Evolutionary conservation across 768 basidiomycete species (phyloP).

Genomic region (Termitomyces sp.): DNA sequence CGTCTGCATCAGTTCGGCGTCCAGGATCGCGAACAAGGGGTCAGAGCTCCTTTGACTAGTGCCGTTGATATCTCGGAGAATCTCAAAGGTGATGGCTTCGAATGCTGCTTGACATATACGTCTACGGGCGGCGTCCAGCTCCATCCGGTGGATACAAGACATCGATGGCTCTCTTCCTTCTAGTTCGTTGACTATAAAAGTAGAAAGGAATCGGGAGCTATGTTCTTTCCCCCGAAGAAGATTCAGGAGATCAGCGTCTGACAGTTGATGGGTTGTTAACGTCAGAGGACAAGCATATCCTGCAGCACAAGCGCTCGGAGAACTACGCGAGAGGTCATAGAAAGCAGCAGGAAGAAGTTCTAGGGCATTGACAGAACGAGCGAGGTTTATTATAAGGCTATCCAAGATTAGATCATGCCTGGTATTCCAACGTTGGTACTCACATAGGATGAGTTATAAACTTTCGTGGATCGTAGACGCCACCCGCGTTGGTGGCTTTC

Average conservation of each 20-base stretch:
- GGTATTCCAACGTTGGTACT: constrained; percentile 19
- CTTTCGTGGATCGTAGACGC: constrained; percentile 53
- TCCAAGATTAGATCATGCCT: constrained; percentile 8
- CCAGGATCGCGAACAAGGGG: constrained; percentile 66
- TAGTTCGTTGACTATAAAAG: constrained; percentile 71
- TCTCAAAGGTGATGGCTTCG: constrained; percentile 71
- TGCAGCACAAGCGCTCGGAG: constrained; percentile 56
- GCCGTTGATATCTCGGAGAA: constrained; percentile 71
- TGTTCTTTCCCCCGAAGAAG: constrained; percentile 71
- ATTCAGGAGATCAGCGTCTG: constrained; percentile 52
- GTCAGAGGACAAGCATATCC: constrained; percentile 42
- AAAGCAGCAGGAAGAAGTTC: constrained; percentile 72
- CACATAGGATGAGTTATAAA: constrained; percentile 68
- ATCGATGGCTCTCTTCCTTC: constrained; percentile 57
- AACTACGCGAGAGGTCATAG: constrained; percentile 73
- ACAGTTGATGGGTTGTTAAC: constrained; percentile 35
- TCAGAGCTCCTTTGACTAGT: constrained; percentile 64
- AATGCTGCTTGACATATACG: constrained; percentile 69
- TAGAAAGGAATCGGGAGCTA: constrained; percentile 69
- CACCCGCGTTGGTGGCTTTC: constrained; percentile 44
- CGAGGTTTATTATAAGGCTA: constrained; percentile 67
- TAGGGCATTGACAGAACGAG: constrained; percentile 48
- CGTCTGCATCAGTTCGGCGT: constrained; percentile 64
- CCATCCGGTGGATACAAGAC: constrained; percentile 47
- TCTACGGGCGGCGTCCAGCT: constrained; percentile 38